Evolutionary conservation across 805 yeast genomes (phyloP), one percentile per base, ranked within the genome.

Genomic region (Metschnikowia anglica): DNA sequence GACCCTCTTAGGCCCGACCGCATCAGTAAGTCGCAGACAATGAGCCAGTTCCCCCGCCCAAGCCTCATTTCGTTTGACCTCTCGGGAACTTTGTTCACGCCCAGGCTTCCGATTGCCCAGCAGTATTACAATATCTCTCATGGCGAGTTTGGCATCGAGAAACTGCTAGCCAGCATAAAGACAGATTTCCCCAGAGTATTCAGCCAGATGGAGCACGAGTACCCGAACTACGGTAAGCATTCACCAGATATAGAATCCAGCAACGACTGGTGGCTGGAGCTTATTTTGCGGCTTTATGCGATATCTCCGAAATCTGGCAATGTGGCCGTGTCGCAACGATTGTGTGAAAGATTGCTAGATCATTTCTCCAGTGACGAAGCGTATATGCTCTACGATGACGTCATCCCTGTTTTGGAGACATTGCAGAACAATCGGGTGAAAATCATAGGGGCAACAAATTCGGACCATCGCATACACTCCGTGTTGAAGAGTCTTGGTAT

Each of bases 201-300:
- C 59, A 53, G 65, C 19, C 52, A 59, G 11, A 51, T 79, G 51
- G 57, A 62, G 26, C 26, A 33, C 5, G 39, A 62, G 46, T 76
- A 63, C 52, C 89, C 90, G 8, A 81, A 82, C 53, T 84, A 80
- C 55, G 91, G 91, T 1, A 80, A 79, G 47, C 28, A 42, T 20
- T 51, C 54, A 19, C 34, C 44, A 1, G 48, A 50, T 8, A 54
- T 68, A 28, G 17, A 37, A 1, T 43, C 53, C 13, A 39, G 59
- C 28, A 65, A 63, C 20, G 62, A 63, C 25, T 84, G 88, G 85
- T 84, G 91, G 91, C 60, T 60, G 32, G 61, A 67, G 21, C 58
- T 83, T 26, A 69, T 82, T 1, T 64, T 61, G 11, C 52, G 62
- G 16, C 50, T 79, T 4, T 80, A 77, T 51, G 52, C 59, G 4